Evolutionary conservation across 805 yeast genomes (phyloP), one percentile per base, ranked within the genome.

Genomic region (Ogataea philodendri): DNA sequence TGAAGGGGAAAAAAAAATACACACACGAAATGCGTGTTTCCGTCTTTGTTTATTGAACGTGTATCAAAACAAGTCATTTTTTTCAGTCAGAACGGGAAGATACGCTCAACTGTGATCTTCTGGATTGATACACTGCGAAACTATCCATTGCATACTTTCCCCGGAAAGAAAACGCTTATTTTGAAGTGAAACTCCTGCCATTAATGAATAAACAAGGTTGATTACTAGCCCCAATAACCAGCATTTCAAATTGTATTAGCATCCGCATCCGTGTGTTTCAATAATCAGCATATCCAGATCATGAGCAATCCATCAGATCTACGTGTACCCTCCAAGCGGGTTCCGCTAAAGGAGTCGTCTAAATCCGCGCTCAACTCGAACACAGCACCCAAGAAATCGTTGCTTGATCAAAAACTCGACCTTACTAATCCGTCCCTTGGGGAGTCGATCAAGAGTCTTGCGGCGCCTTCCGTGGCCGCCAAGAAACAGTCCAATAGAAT

Each of bases 321-420:
- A 10, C 41, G 33, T 9, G 33, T 38, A 27, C 43, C 32, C 18
- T 30, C 20, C 8, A 48, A 45, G 20, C 37, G 58, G 28, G 36
- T 45, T 9, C 61, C 60, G 3, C 43, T 57, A 39, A 48, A 45
- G 22, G 62, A 57, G 22, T 45, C 62, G 4, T 55, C 60, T 5
- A 54, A 52, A 37, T 32, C 42, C 25, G 54, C 49, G 35, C 34
- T 54, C 22, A 57, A 57, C 28, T 31, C 44, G 3, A 36, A 45
- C 45, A 18, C 37, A 37, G 53, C 30, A 41, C 53, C 32, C 34
- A 42, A 46, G 41, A 44, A 42, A 38, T 20, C 46, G n/a, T 20
- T 41, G 20, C 28, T 45, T 18, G 52, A 47, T 17, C 51, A 52
- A 37, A 39, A 48, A 31, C 48, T 52, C 2, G 52, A 54, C 23